These are phyloP conservation scores for Bipolaris victoriae DNA, from an alignment of 2,329 filamentous ascomycete genomes.

Conservation along the genomic window DNA sequence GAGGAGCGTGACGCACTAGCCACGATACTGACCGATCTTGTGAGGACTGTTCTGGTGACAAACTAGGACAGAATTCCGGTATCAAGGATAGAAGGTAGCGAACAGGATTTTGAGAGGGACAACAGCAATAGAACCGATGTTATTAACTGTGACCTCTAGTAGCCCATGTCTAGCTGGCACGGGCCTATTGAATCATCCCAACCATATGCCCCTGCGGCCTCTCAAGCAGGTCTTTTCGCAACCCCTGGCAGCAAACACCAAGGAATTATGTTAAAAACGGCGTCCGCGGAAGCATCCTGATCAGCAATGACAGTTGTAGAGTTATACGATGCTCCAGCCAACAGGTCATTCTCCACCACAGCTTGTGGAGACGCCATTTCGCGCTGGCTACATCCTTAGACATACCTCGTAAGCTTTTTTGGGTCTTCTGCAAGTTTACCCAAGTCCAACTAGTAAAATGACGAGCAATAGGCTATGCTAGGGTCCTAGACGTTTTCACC, in stretches of 20 bases:
- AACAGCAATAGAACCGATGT: constrained; percentile 19
- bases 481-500: neutral
- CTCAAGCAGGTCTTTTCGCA: constrained; percentile 5
- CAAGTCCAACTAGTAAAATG: constrained; percentile 10
- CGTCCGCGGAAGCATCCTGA: constrained; percentile 1
- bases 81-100: constrained; percentile 12
- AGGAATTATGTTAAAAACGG: constrained; percentile 7
- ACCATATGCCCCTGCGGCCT: constrained; percentile 6
- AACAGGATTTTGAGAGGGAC: constrained; percentile 11
- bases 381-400: constrained; percentile 15
- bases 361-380: constrained; percentile 2
- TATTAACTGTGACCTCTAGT: constrained; percentile 24
- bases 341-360: constrained; percentile 4
- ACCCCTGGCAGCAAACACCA: constrained; percentile 7
- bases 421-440: neutral
- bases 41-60: neutral
- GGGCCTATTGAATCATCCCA: constrained; percentile 2
- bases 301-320: constrained; percentile 15
- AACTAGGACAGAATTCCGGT: constrained; percentile 5
- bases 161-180: constrained; percentile 11
- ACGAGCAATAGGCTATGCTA: constrained; percentile 1
- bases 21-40: neutral
- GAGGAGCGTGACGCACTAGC: constrained; percentile 3
- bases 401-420: constrained; percentile 8
- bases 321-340: constrained; percentile 2